phyloP scores from a whole-genome alignment of 192 early-diverging fungal genomes.

The Umbelopsis sp. region DNA sequence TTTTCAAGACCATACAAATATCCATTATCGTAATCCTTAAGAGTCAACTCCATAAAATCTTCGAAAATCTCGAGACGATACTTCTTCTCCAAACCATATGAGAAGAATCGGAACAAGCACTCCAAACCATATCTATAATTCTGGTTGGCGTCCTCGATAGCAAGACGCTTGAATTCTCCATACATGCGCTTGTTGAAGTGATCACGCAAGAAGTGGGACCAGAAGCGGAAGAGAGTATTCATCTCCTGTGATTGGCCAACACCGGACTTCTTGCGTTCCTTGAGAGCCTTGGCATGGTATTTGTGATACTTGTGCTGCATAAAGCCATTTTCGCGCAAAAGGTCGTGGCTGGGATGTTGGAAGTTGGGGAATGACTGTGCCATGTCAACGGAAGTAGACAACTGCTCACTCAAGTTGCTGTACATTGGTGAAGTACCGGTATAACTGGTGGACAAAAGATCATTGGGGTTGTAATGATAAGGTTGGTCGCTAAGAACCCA shows the following conservation, averaged over 20 bases:
- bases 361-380: slow-evolving; percentile 62
- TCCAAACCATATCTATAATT: slow-evolving; percentile 93
- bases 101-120: slow-evolving; percentile 97
- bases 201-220: slow-evolving; percentile 97
- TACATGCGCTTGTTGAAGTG: slow-evolving; percentile 95
- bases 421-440: slow-evolving; percentile 36
- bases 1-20: slow-evolving; percentile 92
- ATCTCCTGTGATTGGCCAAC: slow-evolving; percentile 92
- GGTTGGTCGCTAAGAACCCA: slow-evolving; percentile 77
- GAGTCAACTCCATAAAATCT: slow-evolving; percentile 86
- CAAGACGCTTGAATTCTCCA: slow-evolving; percentile 86
- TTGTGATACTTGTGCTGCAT: slow-evolving; percentile 96
- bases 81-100: slow-evolving; percentile 91
- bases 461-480: slow-evolving; percentile 60
- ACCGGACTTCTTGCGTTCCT: slow-evolving; percentile 90
- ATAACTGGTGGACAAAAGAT: slow-evolving; percentile 48
- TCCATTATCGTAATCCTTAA: slow-evolving; percentile 74
- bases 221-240: slow-evolving; percentile 95
- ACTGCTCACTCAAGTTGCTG: background rate
- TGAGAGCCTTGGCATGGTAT: slow-evolving; percentile 90
- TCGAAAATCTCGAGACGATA: slow-evolving; percentile 83
- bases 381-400: slow-evolving; percentile 54
- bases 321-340: slow-evolving; percentile 96
- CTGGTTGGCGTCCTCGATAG: slow-evolving; percentile 84
- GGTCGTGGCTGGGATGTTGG: slow-evolving; percentile 92